These are phyloP conservation scores for Tylopilus sp. DNA, from an alignment of 1,284 basidiomycete genomes.

Conservation along the genomic window DNA sequence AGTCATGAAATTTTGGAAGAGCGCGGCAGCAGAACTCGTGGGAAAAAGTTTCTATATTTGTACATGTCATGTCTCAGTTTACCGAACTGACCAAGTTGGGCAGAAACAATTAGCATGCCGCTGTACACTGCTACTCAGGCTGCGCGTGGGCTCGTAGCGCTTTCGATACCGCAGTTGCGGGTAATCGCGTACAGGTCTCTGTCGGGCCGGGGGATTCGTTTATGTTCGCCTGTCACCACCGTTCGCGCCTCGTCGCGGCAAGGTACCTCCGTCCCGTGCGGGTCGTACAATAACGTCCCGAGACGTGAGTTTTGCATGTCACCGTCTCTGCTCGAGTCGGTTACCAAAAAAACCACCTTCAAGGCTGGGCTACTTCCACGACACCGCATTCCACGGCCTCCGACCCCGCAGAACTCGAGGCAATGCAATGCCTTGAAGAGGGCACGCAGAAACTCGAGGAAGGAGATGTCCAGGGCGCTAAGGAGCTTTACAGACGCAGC, in stretches of 20 bases:
- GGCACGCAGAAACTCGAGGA: slow-evolving; percentile 88
- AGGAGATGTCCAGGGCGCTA: slow-evolving; percentile 82
- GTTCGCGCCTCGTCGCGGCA: slow-evolving; percentile 10
- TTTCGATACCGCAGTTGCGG: slow-evolving; percentile 25
- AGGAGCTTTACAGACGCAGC: slow-evolving; percentile 75
- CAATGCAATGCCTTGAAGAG: slow-evolving; percentile 78
- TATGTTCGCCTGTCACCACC: slow-evolving; percentile 20
- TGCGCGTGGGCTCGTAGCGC: slow-evolving; percentile 27
- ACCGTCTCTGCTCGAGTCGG: slow-evolving; percentile 3
- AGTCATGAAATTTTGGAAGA: slow-evolving; percentile 30
- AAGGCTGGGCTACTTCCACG: slow-evolving; percentile 83
- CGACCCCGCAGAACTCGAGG: slow-evolving; percentile 83
- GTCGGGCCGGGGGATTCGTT: slow-evolving; percentile 22
- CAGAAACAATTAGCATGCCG: slow-evolving; percentile 32
- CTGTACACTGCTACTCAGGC: slow-evolving; percentile 13
- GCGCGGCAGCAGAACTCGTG: slow-evolving; percentile 27
- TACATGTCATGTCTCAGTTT: not conserved
- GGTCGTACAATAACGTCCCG: slow-evolving; percentile 7
- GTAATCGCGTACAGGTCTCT: slow-evolving; percentile 18
- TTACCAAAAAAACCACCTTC: slow-evolving; percentile 3
- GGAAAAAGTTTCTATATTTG: slow-evolving; percentile 14
- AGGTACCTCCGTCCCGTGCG: slow-evolving; percentile 9
- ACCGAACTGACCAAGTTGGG: slow-evolving; percentile 16
- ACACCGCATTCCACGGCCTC: slow-evolving; percentile 74
- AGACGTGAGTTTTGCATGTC: slow-evolving; percentile 31